Evolutionary conservation across 768 basidiomycete species (phyloP).

Genomic region (Cytidiella melzeri): DNA sequence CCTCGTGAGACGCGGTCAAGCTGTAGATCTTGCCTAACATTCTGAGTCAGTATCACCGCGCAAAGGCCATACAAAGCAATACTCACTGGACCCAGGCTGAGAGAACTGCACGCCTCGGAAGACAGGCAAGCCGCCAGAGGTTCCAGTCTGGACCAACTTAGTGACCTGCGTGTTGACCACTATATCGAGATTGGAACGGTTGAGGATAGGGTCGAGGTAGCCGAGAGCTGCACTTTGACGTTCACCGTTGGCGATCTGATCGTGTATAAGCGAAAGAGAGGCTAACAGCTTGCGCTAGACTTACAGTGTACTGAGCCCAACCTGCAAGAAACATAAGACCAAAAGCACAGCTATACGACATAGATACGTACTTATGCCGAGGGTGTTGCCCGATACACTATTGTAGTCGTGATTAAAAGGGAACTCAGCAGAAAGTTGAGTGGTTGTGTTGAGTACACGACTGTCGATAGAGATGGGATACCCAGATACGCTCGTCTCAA

Average conservation of each 20-base stretch:
- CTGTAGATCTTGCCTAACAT: not conserved
- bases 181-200: conserved; percentile 17
- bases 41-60: not conserved
- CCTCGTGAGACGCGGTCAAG: conserved; percentile 13
- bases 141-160: not conserved
- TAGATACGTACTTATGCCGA: conserved; percentile 11
- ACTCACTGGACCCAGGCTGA: not conserved
- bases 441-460: conserved; percentile 9
- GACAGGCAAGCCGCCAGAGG: not conserved
- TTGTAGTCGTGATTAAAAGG: conserved; percentile 15
- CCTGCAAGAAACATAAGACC: conserved; percentile 4
- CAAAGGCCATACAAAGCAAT: not conserved
- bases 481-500: conserved; percentile 14
- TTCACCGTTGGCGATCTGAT: conserved; percentile 8
- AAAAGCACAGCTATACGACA: not conserved
- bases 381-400: conserved; percentile 10
- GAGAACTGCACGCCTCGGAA: conserved; percentile 4
- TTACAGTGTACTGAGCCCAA: conserved; percentile 11
- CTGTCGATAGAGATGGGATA: conserved; percentile 11
- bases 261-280: too few relatives aligned
- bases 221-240: conserved; percentile 15
- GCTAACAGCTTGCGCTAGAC: too few relatives aligned
- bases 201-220: conserved; percentile 12
- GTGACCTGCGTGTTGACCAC: conserved; percentile 11
- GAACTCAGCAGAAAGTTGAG: conserved; percentile 5